Evolutionary conservation across 768 basidiomycete genomes (phyloP).

Genomic region (Boletus sensibilis): DNA sequence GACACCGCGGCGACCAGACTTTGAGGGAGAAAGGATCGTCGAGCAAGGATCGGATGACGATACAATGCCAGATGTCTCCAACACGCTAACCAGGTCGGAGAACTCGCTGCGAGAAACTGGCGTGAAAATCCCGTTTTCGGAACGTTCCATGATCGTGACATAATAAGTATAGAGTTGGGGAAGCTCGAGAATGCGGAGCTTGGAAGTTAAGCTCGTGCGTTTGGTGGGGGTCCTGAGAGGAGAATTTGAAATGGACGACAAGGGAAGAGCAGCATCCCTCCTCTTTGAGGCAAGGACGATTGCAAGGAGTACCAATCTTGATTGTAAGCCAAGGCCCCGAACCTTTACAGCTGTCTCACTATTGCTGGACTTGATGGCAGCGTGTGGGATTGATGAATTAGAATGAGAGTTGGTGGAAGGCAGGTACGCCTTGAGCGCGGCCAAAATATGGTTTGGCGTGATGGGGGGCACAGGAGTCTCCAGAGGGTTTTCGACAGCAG

Average conservation of each 20-base stretch:
- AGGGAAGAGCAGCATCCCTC: constrained; percentile 52
- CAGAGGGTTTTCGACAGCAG: constrained; percentile 26
- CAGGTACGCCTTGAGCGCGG: constrained; percentile 71
- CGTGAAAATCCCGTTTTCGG: constrained; percentile 53
- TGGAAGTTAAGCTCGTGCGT: constrained; percentile 42
- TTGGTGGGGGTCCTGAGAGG: constrained; percentile 48
- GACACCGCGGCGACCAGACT: constrained; percentile 51
- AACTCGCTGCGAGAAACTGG: constrained; percentile 78
- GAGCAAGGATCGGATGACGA: constrained; percentile 35
- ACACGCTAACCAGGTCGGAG: constrained; percentile 62
- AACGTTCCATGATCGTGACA: constrained; percentile 52
- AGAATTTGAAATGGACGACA: constrained; percentile 40
- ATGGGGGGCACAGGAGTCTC: constrained; percentile 43
- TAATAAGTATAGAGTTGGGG: constrained; percentile 68
- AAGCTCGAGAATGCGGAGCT: constrained; percentile 49
- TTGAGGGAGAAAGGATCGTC: constrained; percentile 39
- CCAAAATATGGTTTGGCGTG: constrained; percentile 65
- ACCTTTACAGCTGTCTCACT: constrained; percentile 70
- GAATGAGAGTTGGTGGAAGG: constrained; percentile 36
- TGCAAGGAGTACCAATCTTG: constrained; percentile 64
- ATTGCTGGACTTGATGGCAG: constrained; percentile 30
- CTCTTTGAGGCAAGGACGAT: constrained; percentile 66
- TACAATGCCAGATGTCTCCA: constrained; percentile 73
- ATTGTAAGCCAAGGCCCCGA: constrained; percentile 68
- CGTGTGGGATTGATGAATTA: constrained; percentile 16